Conservation (phyloP, 2,329 filamentous ascomycete genomes). For the Ceratocystis eucalypticola region DNA sequence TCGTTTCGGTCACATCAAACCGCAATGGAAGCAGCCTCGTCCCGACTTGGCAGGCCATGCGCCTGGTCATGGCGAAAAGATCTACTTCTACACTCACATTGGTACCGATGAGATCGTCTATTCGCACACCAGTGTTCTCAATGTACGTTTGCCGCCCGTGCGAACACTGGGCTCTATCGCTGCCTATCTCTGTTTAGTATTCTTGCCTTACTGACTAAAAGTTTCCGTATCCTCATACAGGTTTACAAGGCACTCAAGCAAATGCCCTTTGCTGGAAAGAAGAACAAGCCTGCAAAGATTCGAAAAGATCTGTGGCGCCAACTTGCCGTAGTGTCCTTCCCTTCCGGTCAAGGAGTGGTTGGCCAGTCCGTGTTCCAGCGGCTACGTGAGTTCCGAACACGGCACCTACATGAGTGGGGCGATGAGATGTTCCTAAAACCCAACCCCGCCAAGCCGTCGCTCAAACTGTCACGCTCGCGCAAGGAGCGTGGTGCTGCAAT, state of each 20-base stretch:
- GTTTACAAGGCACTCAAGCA: constrained; percentile 38
- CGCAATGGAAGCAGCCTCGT: constrained; percentile 21
- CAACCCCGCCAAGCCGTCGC: constrained; percentile 25
- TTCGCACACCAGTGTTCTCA: constrained; percentile 33
- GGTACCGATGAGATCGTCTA: constrained; percentile 39
- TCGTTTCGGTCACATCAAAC: constrained; percentile 28
- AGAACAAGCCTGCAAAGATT: constrained; percentile 47
- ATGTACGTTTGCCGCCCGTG: constrained; percentile 28
- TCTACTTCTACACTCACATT: constrained; percentile 43
- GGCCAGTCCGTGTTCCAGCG: constrained; percentile 49
- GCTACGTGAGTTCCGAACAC: constrained; percentile 48
- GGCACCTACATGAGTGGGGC: constrained; percentile 50
- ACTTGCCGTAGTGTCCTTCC: constrained; percentile 47
- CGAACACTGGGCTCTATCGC: no score
- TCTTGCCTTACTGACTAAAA: background rate
- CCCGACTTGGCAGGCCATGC: constrained; percentile 23
- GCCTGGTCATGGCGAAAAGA: constrained; percentile 40
- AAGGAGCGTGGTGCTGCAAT: constrained; percentile 38
- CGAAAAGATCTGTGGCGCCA: constrained; percentile 56
- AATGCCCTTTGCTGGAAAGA: constrained; percentile 54
- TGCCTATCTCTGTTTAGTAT: background rate
- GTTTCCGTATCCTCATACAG: constrained; percentile 21
- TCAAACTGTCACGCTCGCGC: constrained; percentile 28
- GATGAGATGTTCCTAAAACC: constrained; percentile 33
- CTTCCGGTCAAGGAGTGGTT: constrained; percentile 35